Percentiles rank a stretch among this genome's conserved stretches.
Evolutionary conservation across 805 yeast genomes (phyloP).

Genomic region (Pichia thaimueangensis): DNA sequence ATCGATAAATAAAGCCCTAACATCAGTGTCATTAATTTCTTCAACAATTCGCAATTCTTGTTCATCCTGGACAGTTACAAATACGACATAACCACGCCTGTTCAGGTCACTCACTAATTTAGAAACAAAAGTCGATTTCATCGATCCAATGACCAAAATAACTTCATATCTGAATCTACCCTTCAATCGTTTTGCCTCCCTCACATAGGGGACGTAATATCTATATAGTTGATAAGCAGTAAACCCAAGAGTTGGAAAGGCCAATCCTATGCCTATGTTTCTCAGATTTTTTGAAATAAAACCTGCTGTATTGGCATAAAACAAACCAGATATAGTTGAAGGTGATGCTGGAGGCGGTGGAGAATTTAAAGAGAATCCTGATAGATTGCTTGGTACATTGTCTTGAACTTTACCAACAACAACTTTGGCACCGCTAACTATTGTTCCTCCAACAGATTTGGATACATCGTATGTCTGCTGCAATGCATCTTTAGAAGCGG

Average conservation of each 20-base stretch:
- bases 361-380: neutral
- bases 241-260: slow-evolving; percentile 8
- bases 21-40: slow-evolving; percentile 60
- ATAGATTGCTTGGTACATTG: neutral
- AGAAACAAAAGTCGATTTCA: slow-evolving; percentile 65
- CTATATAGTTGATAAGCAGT: slow-evolving; percentile 7
- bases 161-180: slow-evolving; percentile 76
- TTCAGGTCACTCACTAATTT: slow-evolving; percentile 69
- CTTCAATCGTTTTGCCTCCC: slow-evolving; percentile 56
- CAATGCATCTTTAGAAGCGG: slow-evolving; percentile 5
- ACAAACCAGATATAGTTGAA: neutral
- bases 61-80: slow-evolving; percentile 63
- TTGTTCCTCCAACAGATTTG: slow-evolving; percentile 3
- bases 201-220: slow-evolving; percentile 13
- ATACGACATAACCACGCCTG: slow-evolving; percentile 74
- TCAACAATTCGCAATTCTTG: slow-evolving; percentile 47
- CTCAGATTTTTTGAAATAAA: slow-evolving; percentile 1
- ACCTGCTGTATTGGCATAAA: neutral
- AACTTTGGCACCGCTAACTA: neutral
- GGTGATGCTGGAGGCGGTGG: slow-evolving; percentile 5
- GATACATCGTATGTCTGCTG: slow-evolving; percentile 8
- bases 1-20: slow-evolving; percentile 56
- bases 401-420: slow-evolving; percentile 2
- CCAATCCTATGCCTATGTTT: slow-evolving; percentile 9
- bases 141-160: slow-evolving; percentile 68